A percentile compares a stretch with the other conserved stretches of the same genome.
phyloP scores from a whole-genome alignment of 2,329 filamentous ascomycete genomes.

The Aotearoamyces nothofagi region DNA sequence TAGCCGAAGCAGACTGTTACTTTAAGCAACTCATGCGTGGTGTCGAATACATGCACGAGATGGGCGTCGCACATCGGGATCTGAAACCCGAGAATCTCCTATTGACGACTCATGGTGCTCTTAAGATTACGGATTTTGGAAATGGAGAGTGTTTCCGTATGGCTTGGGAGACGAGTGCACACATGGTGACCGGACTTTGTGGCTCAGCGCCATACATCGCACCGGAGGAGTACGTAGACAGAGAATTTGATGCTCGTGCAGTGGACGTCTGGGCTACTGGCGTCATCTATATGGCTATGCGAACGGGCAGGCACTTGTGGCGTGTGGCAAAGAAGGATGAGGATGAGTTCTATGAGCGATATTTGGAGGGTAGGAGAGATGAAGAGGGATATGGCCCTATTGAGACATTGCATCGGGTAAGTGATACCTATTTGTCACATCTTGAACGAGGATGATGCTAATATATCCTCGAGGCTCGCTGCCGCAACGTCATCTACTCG shows the following conservation, averaged over 20 bases:
- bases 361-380: slow-evolving; percentile 81
- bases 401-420: slow-evolving; percentile 85
- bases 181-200: slow-evolving; percentile 95
- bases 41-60: slow-evolving; percentile 98
- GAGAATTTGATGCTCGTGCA: slow-evolving; percentile 92
- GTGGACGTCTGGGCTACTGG: slow-evolving; percentile 97
- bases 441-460: slow-evolving; percentile 4
- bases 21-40: slow-evolving; percentile 99
- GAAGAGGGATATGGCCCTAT: slow-evolving; percentile 95
- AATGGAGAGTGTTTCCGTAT: slow-evolving; percentile 99
- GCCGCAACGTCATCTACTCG: slow-evolving; percentile 97
- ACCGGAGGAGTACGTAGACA: slow-evolving; percentile 88
- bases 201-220: slow-evolving; percentile 96
- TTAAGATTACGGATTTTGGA: slow-evolving; percentile 98
- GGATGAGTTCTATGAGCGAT: slow-evolving; percentile 92
- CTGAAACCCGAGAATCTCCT: slow-evolving; percentile 94
- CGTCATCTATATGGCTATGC: slow-evolving; percentile 99
- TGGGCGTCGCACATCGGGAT: slow-evolving; percentile 95
- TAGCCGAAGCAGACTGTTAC: slow-evolving; percentile 88
- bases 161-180: slow-evolving; percentile 97
- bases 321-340: slow-evolving; percentile 93
- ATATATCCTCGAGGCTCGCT: slow-evolving; percentile 54
- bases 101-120: slow-evolving; percentile 75
- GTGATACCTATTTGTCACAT: slow-evolving; percentile 20
- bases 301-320: slow-evolving; percentile 91